Conservation (phyloP, 441 rosid species). For the Corymbia citriodora region DNA sequence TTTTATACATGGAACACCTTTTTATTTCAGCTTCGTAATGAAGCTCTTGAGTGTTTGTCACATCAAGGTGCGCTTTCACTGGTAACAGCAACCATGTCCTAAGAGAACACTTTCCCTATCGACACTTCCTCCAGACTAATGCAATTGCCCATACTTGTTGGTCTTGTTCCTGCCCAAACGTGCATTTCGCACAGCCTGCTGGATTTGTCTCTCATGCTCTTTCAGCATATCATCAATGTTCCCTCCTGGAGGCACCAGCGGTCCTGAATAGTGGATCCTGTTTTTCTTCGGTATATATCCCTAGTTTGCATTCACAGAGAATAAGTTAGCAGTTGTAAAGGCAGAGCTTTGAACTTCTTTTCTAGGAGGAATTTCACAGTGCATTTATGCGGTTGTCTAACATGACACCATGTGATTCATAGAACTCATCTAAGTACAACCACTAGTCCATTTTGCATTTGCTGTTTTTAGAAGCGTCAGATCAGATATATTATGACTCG, state of each 20-base stretch:
- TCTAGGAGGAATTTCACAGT: background rate
- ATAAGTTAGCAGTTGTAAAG: background rate
- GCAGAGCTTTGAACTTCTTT: background rate
- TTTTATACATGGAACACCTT: background rate
- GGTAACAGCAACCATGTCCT: background rate
- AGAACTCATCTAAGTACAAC: background rate
- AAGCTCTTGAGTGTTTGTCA: background rate
- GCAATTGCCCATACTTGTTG: slow-evolving; percentile 18
- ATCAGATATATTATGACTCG: background rate
- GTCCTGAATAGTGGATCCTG: slow-evolving; percentile 86
- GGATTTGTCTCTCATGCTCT: slow-evolving; percentile 95
- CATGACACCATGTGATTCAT: background rate
- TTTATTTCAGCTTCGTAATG: background rate
- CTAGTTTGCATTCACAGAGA: slow-evolving; percentile 31
- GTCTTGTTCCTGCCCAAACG: slow-evolving; percentile 57
- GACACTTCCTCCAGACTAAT: slow-evolving; percentile 9
- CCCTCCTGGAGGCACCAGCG: slow-evolving; percentile 86
- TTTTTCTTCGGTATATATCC: slow-evolving; percentile 55
- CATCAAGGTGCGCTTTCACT: background rate
- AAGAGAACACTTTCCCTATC: background rate
- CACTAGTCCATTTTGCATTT: background rate
- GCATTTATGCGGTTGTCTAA: background rate
- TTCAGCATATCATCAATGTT: slow-evolving; percentile 78
- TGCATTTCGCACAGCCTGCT: slow-evolving; percentile 82
- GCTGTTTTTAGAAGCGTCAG: background rate